Conservation (phyloP, 768 basidiomycete species). For the Grammothele lineata region DNA sequence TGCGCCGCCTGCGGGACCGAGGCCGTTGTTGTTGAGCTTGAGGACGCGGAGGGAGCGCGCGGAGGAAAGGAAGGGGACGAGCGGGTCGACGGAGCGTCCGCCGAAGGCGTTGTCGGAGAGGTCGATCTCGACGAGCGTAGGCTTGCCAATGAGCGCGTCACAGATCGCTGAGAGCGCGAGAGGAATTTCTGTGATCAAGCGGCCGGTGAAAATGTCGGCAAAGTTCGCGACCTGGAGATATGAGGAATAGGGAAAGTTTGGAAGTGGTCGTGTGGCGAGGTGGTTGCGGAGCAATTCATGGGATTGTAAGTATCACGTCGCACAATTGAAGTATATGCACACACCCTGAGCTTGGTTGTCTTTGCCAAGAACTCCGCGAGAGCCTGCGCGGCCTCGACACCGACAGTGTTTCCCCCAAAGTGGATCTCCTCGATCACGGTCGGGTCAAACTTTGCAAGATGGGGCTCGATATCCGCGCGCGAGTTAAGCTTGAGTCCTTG, state of each 20-base stretch:
- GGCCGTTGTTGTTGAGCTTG: constrained; percentile 93
- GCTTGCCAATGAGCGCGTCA: constrained; percentile 76
- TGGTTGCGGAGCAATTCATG: background rate
- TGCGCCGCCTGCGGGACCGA: constrained; percentile 84
- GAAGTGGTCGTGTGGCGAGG: background rate
- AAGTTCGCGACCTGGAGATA: constrained; percentile 81
- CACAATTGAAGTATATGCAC: constrained; percentile 23
- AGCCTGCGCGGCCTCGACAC: constrained; percentile 83
- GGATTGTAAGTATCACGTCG: constrained; percentile 2
- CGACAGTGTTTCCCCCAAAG: constrained; percentile 91
- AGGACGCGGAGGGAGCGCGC: constrained; percentile 82
- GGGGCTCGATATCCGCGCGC: constrained; percentile 69
- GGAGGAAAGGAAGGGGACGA: constrained; percentile 82
- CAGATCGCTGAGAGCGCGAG: constrained; percentile 84
- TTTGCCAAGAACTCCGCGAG: constrained; percentile 75
- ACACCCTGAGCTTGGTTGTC: constrained; percentile 66
- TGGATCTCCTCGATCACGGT: constrained; percentile 79
- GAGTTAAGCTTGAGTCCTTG: constrained; percentile 78
- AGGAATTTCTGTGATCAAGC: constrained; percentile 94
- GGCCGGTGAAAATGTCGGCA: constrained; percentile 96
- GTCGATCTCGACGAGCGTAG: constrained; percentile 81
- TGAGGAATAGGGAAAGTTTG: background rate
- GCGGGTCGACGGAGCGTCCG: constrained; percentile 89
- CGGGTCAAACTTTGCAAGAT: constrained; percentile 62
- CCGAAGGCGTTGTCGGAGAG: constrained; percentile 97